Percentiles rank a stretch among this genome's conserved stretches.
Conservation (phyloP, 768 basidiomycete species). For the Trametes elegans region DNA sequence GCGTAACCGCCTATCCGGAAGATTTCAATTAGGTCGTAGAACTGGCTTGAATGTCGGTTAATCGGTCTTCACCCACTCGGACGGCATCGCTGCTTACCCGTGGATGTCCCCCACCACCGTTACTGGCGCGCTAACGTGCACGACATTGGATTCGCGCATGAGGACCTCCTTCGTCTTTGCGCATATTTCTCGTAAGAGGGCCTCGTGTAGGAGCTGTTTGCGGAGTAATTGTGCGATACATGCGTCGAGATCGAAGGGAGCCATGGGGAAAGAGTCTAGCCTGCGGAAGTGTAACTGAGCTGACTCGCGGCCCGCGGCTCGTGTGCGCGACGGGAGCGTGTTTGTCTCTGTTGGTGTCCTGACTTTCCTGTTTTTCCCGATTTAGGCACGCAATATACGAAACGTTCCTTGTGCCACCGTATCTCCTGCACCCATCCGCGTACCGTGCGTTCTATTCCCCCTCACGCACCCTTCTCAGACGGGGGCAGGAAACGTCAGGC, state of each 20-base stretch:
- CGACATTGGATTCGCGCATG: slow-evolving; percentile 98
- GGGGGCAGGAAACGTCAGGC: too few species aligned
- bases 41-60: slow-evolving; percentile 73
- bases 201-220: slow-evolving; percentile 94
- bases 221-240: slow-evolving; percentile 88
- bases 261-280: slow-evolving; percentile 33
- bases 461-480: neutral
- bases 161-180: slow-evolving; percentile 99
- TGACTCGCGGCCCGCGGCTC: slow-evolving; percentile 6
- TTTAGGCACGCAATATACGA: slow-evolving; percentile 2
- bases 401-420: neutral
- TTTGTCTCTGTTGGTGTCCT: neutral
- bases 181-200: slow-evolving; percentile 95
- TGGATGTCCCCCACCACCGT: slow-evolving; percentile 99
- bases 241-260: slow-evolving; percentile 92
- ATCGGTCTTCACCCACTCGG: slow-evolving; percentile 12
- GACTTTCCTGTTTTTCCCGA: neutral
- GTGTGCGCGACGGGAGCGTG: neutral
- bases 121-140: slow-evolving; percentile 94
- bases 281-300: slow-evolving; percentile 2
- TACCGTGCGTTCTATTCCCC: neutral
- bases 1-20: slow-evolving; percentile 98
- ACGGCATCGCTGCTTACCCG: slow-evolving; percentile 61
- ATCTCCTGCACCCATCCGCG: neutral
- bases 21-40: slow-evolving; percentile 98